Conservation (phyloP, 2,329 filamentous ascomycete species). For the Ascochyta rabiei region DNA sequence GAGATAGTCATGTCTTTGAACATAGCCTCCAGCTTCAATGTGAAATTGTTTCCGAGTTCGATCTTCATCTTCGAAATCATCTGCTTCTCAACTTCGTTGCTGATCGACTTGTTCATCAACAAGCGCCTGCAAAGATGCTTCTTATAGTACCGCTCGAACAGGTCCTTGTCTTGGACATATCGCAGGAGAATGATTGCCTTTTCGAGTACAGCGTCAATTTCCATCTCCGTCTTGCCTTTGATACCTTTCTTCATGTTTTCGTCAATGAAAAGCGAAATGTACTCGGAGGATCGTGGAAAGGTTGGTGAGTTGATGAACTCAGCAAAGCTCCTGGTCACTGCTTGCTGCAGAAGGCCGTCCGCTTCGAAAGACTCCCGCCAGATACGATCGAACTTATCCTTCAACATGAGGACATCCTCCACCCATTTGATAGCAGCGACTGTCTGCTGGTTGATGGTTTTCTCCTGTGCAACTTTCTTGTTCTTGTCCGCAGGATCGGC, state of each 20-base stretch:
- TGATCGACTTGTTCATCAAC: conserved; percentile 86
- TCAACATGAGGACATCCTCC: conserved; percentile 82
- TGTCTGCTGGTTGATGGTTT: conserved; percentile 75
- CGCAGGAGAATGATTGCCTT: conserved; percentile 88
- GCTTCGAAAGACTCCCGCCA: conserved; percentile 74
- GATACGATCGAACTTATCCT: conserved; percentile 86
- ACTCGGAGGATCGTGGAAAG: conserved; percentile 86
- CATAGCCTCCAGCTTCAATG: conserved; percentile 92
- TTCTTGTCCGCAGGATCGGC: conserved; percentile 59
- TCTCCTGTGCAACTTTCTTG: conserved; percentile 52
- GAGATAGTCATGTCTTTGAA: conserved; percentile 95
- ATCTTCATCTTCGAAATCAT: conserved; percentile 98
- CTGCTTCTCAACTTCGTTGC: conserved; percentile 89
- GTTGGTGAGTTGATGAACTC: conserved; percentile 81
- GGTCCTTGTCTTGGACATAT: conserved; percentile 88
- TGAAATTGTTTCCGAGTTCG: conserved; percentile 93
- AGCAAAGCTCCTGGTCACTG: conserved; percentile 83
- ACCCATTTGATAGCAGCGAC: conserved; percentile 93
- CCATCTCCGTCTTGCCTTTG: conserved; percentile 87
- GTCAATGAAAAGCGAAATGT: conserved; percentile 94
- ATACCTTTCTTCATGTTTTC: conserved; percentile 94
- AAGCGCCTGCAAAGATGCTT: conserved; percentile 90
- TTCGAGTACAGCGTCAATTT: conserved; percentile 83
- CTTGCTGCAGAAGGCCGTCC: conserved; percentile 79
- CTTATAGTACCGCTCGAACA: conserved; percentile 98